A percentile compares a stretch with the other conserved stretches of the same genome.
These are phyloP conservation scores for Cladosporium oxysporum DNA, from an alignment of 2,329 filamentous ascomycete species.

Conservation along the genomic window DNA sequence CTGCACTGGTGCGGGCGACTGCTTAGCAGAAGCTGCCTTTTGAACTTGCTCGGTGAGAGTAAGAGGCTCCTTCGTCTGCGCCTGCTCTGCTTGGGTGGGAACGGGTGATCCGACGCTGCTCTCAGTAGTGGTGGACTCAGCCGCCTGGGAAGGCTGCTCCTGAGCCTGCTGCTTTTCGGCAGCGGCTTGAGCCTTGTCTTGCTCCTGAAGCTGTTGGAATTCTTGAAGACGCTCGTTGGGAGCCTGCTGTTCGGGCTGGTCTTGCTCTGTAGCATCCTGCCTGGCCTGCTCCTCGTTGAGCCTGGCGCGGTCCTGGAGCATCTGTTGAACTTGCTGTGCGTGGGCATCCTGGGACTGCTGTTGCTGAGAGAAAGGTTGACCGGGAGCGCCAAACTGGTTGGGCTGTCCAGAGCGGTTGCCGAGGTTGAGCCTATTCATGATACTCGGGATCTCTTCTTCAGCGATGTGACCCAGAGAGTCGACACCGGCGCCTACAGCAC, in stretches of 20 bases:
- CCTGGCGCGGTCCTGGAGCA: constrained; percentile 62
- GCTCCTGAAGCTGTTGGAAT: constrained; percentile 73
- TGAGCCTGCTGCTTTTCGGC: constrained; percentile 35
- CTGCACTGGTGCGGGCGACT: constrained; percentile 54
- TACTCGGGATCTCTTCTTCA: constrained; percentile 69
- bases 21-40: constrained; percentile 65
- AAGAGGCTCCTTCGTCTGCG: constrained; percentile 53
- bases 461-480: constrained; percentile 52
- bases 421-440: constrained; percentile 67
- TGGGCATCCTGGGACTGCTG: constrained; percentile 43
- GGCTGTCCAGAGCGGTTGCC: constrained; percentile 48
- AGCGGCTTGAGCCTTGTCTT: constrained; percentile 28
- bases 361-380: constrained; percentile 47
- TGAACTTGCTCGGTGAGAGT: constrained; percentile 84
- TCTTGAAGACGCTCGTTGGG: constrained; percentile 72
- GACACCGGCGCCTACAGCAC: constrained; percentile 48
- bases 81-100: constrained; percentile 20
- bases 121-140: constrained; percentile 23
- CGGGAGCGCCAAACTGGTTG: constrained; percentile 50
- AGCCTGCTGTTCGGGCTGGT: constrained; percentile 39
- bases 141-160: constrained; percentile 23
- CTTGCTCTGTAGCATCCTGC: constrained; percentile 50
- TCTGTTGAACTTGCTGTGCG: constrained; percentile 58
- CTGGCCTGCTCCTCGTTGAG: constrained; percentile 64
- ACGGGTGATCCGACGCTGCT: constrained; percentile 28